Percentiles rank a stretch among this genome's conserved stretches.
These are phyloP conservation scores for Myxozyma udenii DNA, from an alignment of 805 yeast genomes.

Conservation along the genomic window DNA sequence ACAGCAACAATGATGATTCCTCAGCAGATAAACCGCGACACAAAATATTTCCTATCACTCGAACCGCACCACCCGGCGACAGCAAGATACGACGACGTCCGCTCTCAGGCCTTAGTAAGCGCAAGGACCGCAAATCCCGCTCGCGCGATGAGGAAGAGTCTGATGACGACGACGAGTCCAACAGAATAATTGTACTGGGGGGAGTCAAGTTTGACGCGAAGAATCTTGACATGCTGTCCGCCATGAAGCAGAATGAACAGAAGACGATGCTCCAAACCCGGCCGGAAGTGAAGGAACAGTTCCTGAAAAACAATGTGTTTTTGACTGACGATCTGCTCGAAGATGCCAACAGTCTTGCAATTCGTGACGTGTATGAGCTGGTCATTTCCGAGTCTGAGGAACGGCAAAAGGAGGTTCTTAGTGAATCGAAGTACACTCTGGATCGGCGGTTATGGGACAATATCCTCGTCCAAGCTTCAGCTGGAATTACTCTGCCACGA, in stretches of 20 bases:
- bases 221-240: not conserved
- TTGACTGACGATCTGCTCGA: conserved; percentile 4
- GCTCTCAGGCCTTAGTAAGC: no score
- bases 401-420: conserved; percentile 5
- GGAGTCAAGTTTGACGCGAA: not conserved
- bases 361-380: conserved; percentile 7
- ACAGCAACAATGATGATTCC: no score
- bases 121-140: no score
- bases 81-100: no score
- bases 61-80: no score
- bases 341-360: not conserved
- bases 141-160: not conserved
- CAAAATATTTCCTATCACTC: no score
- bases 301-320: conserved; percentile 12
- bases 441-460: conserved; percentile 19
- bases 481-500: conserved; percentile 6
- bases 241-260: not conserved
- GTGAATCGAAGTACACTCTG: conserved; percentile 9
- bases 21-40: no score
- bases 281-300: not conserved
- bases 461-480: conserved; percentile 1
- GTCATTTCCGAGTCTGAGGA: conserved; percentile 9
- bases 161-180: conserved; percentile 1
- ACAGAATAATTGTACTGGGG: not conserved
- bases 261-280: conserved; percentile 1